These are phyloP conservation scores for Aphanomyces cochlioides DNA, from an alignment of 352 stramenopile species.

Conservation along the genomic window DNA sequence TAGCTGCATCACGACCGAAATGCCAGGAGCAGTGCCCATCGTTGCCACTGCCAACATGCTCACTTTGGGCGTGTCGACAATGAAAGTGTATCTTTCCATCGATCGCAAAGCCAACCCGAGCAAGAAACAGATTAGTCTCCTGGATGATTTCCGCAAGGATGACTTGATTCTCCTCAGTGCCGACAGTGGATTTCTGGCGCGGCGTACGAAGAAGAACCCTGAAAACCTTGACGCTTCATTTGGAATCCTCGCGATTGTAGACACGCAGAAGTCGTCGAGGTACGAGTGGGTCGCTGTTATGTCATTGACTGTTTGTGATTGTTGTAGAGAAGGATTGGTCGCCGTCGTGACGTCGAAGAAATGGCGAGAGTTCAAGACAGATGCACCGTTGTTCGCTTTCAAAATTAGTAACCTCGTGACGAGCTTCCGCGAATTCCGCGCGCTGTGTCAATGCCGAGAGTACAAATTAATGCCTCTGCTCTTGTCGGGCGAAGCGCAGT, in stretches of 20 bases:
- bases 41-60: conserved; percentile 9
- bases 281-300: neutral
- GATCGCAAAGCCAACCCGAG: neutral
- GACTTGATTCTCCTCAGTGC: conserved; percentile 73
- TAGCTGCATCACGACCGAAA: conserved; percentile 69
- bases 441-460: conserved; percentile 74
- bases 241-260: conserved; percentile 72
- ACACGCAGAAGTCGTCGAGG: conserved; percentile 44
- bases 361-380: conserved; percentile 50
- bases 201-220: conserved; percentile 3
- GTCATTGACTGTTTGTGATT: neutral
- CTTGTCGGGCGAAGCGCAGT: conserved; percentile 62
- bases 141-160: conserved; percentile 40
- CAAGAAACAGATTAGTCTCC: conserved; percentile 1
- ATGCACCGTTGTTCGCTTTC: conserved; percentile 61
- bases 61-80: conserved; percentile 6
- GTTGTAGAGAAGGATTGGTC: conserved; percentile 68
- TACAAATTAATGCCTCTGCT: conserved; percentile 75
- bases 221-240: conserved; percentile 30
- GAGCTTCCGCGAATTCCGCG: conserved; percentile 81
- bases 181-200: conserved; percentile 48
- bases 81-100: conserved; percentile 10
- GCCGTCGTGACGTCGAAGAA: conserved; percentile 55
- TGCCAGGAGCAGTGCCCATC: conserved; percentile 48
- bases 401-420: conserved; percentile 88